phyloP scores from a whole-genome alignment of 129 eudicot genomes.

The Flaveria ramosissima region DNA sequence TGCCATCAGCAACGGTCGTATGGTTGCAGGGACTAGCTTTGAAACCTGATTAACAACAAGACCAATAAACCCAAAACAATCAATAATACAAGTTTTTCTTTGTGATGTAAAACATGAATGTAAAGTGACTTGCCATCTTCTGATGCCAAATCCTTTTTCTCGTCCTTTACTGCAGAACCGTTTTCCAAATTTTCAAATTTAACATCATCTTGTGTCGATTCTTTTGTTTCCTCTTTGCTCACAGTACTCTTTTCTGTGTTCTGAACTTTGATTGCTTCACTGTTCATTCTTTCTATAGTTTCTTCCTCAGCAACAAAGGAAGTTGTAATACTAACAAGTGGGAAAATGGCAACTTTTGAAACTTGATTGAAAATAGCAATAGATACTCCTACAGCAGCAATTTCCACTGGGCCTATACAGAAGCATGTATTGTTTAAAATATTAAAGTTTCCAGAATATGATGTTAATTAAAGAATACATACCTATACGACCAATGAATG shows the following conservation, averaged over 20 bases:
- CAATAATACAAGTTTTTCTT: not conserved
- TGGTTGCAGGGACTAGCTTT: constrained; percentile 63
- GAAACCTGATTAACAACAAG: constrained; percentile 46
- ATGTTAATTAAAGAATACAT: constrained; percentile 1
- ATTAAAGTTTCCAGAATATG: not conserved
- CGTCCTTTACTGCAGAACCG: constrained; percentile 12
- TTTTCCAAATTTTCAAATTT: constrained; percentile 42
- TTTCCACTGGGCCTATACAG: constrained; percentile 67
- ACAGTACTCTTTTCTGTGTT: constrained; percentile 10
- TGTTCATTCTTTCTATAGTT: constrained; percentile 46
- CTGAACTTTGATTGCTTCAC: constrained; percentile 21
- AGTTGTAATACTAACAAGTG: constrained; percentile 90
- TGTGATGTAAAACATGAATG: not conserved
- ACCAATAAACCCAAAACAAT: not conserved
- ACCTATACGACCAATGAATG: constrained; percentile 84
- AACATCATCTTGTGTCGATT: constrained; percentile 28
- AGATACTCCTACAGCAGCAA: constrained; percentile 90
- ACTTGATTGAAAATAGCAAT: constrained; percentile 91
- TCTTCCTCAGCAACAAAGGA: constrained; percentile 98
- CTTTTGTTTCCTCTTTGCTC: constrained; percentile 19
- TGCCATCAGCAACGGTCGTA: constrained; percentile 1
- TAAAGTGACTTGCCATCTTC: constrained; percentile 31
- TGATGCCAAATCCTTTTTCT: constrained; percentile 21
- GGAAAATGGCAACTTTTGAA: constrained; percentile 85
- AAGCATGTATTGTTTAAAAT: not conserved